phyloP scores from a whole-genome alignment of 441 rosid species.

The Pelargonium australe region DNA sequence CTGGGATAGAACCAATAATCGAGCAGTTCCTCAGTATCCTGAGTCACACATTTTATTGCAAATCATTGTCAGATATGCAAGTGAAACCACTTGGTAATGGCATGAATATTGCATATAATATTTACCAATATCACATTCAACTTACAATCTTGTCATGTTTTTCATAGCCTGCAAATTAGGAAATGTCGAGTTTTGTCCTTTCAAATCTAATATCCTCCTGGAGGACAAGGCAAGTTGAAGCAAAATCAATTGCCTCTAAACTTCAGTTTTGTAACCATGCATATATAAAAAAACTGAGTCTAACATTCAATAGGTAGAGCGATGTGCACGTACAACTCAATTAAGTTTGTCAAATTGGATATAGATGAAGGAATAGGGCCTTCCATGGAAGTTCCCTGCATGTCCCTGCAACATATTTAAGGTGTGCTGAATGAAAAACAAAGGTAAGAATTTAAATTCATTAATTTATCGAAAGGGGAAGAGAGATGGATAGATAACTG shows the following conservation, averaged over 20 bases:
- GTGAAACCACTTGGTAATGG: too few relatives aligned
- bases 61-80: too few relatives aligned
- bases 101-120: too few relatives aligned
- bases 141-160: conserved; percentile 39
- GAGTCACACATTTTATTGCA: too few relatives aligned
- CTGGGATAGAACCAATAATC: conserved; percentile 44
- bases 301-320: not conserved
- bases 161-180: conserved; percentile 41
- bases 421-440: not conserved
- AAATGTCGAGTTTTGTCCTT: conserved; percentile 38
- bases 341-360: conserved; percentile 42
- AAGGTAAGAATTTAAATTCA: too few relatives aligned
- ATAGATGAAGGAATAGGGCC: conserved; percentile 76
- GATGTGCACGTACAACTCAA: conserved; percentile 38
- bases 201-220: conserved; percentile 76
- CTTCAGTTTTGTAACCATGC: not conserved
- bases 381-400: conserved; percentile 77
- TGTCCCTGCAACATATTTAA: conserved; percentile 34
- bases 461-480: too few relatives aligned
- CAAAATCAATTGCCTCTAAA: too few relatives aligned
- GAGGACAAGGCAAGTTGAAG: conserved; percentile 3
- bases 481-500: too few relatives aligned
- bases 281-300: not conserved
- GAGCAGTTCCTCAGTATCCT: conserved; percentile 63
- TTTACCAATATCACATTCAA: conserved; percentile 13